phyloP scores from a whole-genome alignment of 129 eudicot genomes.

The Calendula officinalis region DNA sequence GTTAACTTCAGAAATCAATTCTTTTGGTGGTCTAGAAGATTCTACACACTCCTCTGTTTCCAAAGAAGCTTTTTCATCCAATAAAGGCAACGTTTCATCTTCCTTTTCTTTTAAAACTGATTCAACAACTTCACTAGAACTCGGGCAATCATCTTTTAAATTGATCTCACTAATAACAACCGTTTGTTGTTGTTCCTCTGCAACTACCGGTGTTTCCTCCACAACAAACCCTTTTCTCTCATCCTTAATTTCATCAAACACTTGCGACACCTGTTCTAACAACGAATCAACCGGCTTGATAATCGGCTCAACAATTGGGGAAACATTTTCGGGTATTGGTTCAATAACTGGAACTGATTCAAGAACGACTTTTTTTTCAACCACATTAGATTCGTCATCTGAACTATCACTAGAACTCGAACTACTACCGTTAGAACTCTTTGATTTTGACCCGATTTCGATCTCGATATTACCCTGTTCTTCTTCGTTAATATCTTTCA shows the following conservation, averaged over 20 bases:
- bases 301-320: conserved; percentile 37
- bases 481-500: conserved; percentile 27
- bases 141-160: conserved; percentile 21
- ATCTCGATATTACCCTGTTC: conserved; percentile 23
- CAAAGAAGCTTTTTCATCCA: conserved; percentile 25
- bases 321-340: conserved; percentile 25
- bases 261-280: conserved; percentile 28
- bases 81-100: conserved; percentile 22
- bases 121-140: conserved; percentile 27
- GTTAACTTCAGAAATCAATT: conserved; percentile 28
- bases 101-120: conserved; percentile 31
- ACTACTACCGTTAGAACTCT: conserved; percentile 18
- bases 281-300: conserved; percentile 31
- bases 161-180: conserved; percentile 21
- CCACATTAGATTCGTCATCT: conserved; percentile 52
- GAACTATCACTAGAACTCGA: conserved; percentile 61
- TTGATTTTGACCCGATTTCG: conserved; percentile 40
- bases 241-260: conserved; percentile 22
- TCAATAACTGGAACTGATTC: conserved; percentile 30
- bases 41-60: not conserved
- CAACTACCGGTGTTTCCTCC: conserved; percentile 26
- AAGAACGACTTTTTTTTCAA: conserved; percentile 36
- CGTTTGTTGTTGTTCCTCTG: conserved; percentile 15
- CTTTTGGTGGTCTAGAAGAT: conserved; percentile 28
- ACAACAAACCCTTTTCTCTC: conserved; percentile 17